Evolutionary conservation across 768 basidiomycete genomes (phyloP).

Genomic region (Lactifluus pinguis): DNA sequence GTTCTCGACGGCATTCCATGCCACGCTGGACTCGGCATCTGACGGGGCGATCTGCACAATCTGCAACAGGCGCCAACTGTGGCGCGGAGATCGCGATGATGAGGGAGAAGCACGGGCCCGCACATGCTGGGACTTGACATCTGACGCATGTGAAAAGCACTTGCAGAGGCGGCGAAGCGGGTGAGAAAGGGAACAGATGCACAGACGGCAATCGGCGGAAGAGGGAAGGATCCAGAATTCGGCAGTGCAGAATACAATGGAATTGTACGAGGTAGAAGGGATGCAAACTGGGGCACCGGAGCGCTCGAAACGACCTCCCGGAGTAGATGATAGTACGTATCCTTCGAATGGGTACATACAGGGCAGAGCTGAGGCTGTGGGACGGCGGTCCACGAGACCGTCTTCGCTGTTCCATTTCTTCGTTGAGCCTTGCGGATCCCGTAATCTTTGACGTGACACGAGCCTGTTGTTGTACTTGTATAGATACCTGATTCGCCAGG

Average conservation of each 20-base stretch:
- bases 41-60: conserved; percentile 12
- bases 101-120: conserved; percentile 9
- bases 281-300: neutral
- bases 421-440: neutral
- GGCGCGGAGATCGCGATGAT: conserved; percentile 13
- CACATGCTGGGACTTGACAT: conserved; percentile 9
- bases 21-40: neutral
- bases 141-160: conserved; percentile 6
- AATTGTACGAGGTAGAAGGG: conserved; percentile 1
- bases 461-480: neutral
- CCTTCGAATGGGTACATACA: conserved; percentile 1
- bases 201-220: neutral
- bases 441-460: conserved; percentile 6
- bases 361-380: neutral
- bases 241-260: conserved; percentile 7
- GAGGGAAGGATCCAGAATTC: neutral
- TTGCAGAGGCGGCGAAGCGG: neutral
- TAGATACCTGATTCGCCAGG: conserved; percentile 11
- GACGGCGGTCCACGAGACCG: conserved; percentile 3
- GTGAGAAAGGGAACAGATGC: neutral
- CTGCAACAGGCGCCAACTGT: neutral
- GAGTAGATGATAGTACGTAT: neutral
- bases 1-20: conserved; percentile 8
- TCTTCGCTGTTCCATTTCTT: conserved; percentile 1
- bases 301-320: conserved; percentile 3